Percentiles rank a stretch among this genome's conserved stretches.
Evolutionary conservation across 805 yeast species (phyloP).

Genomic region (Monosporozyma solicola): DNA sequence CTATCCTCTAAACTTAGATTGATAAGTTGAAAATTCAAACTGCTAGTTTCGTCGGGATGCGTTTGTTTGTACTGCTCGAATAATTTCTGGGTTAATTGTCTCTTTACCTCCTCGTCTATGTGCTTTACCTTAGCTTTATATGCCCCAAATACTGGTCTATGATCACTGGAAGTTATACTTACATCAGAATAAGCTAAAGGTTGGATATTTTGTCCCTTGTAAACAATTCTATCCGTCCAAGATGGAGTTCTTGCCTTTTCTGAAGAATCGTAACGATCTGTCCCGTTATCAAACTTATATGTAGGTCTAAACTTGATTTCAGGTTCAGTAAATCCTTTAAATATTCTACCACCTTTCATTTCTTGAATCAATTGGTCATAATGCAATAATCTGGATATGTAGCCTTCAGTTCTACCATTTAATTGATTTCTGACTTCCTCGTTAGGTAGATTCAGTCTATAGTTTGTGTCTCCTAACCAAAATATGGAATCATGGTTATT

Average conservation of each 20-base stretch:
- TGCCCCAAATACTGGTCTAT: conserved; percentile 84
- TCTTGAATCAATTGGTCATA: conserved; percentile 75
- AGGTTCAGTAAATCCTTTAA: conserved; percentile 68
- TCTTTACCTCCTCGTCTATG: conserved; percentile 55
- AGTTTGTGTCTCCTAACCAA: conserved; percentile 95
- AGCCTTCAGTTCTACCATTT: conserved; percentile 33
- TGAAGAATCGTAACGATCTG: conserved; percentile 71
- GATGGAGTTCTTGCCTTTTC: conserved; percentile 92
- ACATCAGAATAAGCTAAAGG: conserved; percentile 66
- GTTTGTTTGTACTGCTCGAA: conserved; percentile 46
- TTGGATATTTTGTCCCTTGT: conserved; percentile 45
- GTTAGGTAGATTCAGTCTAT: conserved; percentile 61
- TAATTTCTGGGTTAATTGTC: conserved; percentile 45
- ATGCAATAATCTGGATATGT: conserved; percentile 40
- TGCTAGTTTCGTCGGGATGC: conserved; percentile 25
- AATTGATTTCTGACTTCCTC: conserved; percentile 62
- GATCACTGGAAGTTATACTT: conserved; percentile 68
- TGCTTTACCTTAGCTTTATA: conserved; percentile 58
- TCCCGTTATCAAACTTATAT: conserved; percentile 83
- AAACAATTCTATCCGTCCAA: conserved; percentile 89
- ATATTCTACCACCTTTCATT: conserved; percentile 61
- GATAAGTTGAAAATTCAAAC: conserved; percentile 13
- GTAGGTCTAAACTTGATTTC: conserved; percentile 79
- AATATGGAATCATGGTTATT: conserved; percentile 78
- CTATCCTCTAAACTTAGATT: conserved; percentile 11